Base-by-base conservation (phyloP, 2,329 filamentous ascomycete genomes). In the Monosporascus sp. region DNA sequence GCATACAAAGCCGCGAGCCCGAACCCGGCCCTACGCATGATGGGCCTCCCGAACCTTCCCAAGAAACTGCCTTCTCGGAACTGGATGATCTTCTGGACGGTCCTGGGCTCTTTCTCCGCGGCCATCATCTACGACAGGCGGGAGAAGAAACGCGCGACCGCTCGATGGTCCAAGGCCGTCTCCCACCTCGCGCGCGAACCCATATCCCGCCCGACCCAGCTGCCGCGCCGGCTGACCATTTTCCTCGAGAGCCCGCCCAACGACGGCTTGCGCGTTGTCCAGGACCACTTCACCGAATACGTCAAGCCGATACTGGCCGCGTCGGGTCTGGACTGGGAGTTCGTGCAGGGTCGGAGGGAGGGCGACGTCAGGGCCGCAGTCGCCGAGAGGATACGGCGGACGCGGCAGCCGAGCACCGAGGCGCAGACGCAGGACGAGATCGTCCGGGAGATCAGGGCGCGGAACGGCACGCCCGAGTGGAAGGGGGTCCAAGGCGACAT, bases 221-320 rank as follows among this genome's bases (percentile, higher is more conserved):
- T 96, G 69, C 89, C 90, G 47, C 85, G 94, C 55, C 91, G 87
- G 66, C 77, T 99, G 58, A 94, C 91, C 38, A 81, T 99, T 53
- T 94, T 90, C 70, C 78, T 99, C 51, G 85, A 89, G 57, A 87
- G 88, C 4, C 92, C 94, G 6, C 94, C 94, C 0, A 90, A 87
- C 14, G 93, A 97, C 71, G 87, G 90, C 5, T 74, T 97, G 51
- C 82, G 91, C 53, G 74, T 83, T 43, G 89, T 92, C n/a, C 88
- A 96, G 63, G 91, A 97, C 62, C 92, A 97, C 72, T 99, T 96
- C 72, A 87, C 91, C 65, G 90, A 96, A 69, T 99, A 97, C 68
- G 83, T 97, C 44, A 97, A 97, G 77, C 94, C 94, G 2, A 82
- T 99, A 26, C 75, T 99, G 40, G 89, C 94, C 4, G 88, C 91